These are phyloP conservation scores for Wickerhamomyces sydowiorum DNA, from an alignment of 805 yeast genomes.

Conservation along the genomic window DNA sequence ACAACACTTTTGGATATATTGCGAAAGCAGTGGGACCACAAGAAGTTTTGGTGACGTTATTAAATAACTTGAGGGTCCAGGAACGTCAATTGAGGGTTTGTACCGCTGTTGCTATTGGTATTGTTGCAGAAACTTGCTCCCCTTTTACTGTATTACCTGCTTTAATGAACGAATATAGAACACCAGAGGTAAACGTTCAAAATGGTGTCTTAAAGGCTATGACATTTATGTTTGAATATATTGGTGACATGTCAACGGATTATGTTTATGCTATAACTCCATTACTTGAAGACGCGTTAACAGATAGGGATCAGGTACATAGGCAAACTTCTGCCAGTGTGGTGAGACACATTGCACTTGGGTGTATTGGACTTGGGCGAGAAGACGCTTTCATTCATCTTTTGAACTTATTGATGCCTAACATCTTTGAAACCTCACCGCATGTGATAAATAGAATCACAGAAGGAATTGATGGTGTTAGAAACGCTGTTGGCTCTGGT, in stretches of 20 bases:
- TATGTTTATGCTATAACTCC: constrained; percentile 79
- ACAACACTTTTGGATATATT: constrained; percentile 84
- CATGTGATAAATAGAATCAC: constrained; percentile 82
- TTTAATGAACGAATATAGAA: constrained; percentile 88
- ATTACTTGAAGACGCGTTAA: constrained; percentile 80
- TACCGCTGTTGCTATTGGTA: constrained; percentile 96
- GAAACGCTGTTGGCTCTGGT: constrained; percentile 74
- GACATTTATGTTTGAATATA: constrained; percentile 88
- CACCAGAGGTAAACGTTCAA: constrained; percentile 89
- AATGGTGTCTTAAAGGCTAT: constrained; percentile 91
- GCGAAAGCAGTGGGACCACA: constrained; percentile 95
- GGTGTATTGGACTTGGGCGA: constrained; percentile 66
- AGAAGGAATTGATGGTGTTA: constrained; percentile 72
- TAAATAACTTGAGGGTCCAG: constrained; percentile 83
- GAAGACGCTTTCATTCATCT: constrained; percentile 84
- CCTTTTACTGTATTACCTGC: constrained; percentile 95
- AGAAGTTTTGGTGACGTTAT: constrained; percentile 78
- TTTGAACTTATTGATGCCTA: constrained; percentile 79
- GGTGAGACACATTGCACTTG: constrained; percentile 72
- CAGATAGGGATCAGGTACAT: constrained; percentile 87
- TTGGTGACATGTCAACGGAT: constrained; percentile 73
- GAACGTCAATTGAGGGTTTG: constrained; percentile 96
- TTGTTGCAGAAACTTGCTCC: constrained; percentile 88
- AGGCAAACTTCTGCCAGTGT: constrained; percentile 94
- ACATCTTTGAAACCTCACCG: constrained; percentile 90